phyloP scores from a whole-genome alignment of 352 stramenopile species.

The Globisporangium carolinianum region DNA sequence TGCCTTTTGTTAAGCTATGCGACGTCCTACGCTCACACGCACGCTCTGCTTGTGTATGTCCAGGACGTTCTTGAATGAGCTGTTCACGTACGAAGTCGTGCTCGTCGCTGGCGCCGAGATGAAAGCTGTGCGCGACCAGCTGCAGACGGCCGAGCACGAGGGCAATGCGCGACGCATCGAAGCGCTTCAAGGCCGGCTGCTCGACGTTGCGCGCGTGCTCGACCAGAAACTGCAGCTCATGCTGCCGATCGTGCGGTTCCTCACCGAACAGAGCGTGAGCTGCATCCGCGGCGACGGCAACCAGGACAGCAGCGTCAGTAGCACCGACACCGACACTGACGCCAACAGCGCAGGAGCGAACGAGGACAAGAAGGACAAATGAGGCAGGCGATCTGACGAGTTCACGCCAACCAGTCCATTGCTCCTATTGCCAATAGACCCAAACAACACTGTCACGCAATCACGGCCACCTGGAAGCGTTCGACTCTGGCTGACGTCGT shows the following conservation, averaged over 20 bases:
- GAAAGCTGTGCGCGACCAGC: conserved; percentile 50
- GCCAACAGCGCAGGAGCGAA: conserved; percentile 3
- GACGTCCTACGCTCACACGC: not conserved
- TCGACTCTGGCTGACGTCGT: no score
- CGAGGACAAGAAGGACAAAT: conserved; percentile 49
- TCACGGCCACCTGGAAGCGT: no score
- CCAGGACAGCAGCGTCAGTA: not conserved
- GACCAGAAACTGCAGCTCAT: conserved; percentile 53
- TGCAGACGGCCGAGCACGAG: conserved; percentile 31
- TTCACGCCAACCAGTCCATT: no score
- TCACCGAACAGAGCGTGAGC: conserved; percentile 46
- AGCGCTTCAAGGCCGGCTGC: conserved; percentile 42
- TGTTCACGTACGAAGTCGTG: conserved; percentile 63
- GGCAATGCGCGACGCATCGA: conserved; percentile 39
- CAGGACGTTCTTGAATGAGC: conserved; percentile 53
- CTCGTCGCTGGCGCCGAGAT: conserved; percentile 53
- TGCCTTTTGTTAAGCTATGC: not conserved
- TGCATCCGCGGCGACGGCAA: conserved; percentile 14
- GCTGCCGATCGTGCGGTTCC: conserved; percentile 47
- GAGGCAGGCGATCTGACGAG: not conserved
- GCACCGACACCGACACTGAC: conserved; percentile 16
- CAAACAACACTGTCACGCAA: no score
- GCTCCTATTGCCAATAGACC: no score
- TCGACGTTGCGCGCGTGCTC: conserved; percentile 46
- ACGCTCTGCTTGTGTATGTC: not conserved